These are phyloP conservation scores for Tephrocybe rancida DNA, from an alignment of 768 basidiomycete genomes.

Conservation along the genomic window DNA sequence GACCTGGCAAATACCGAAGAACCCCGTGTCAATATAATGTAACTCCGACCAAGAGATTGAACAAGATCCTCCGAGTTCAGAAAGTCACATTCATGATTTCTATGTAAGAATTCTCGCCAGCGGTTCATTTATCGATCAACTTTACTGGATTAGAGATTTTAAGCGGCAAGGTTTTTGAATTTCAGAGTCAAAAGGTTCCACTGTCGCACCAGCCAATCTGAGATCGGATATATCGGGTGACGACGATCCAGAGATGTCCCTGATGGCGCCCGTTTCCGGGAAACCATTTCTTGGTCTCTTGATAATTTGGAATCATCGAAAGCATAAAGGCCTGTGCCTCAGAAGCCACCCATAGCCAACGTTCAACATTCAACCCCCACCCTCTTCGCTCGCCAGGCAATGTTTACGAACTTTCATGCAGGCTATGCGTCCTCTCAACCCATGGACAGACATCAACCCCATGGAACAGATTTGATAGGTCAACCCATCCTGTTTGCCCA, in stretches of 20 bases:
- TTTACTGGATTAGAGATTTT: too few species aligned
- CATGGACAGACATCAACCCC: slow-evolving; percentile 16
- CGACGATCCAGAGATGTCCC: slow-evolving; percentile 5
- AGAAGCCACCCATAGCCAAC: not conserved
- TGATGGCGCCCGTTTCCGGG: slow-evolving; percentile 17
- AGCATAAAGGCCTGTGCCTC: slow-evolving; percentile 15
- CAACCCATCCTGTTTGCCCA: slow-evolving; percentile 54
- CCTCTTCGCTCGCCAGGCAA: slow-evolving; percentile 1
- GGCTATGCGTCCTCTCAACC: slow-evolving; percentile 9
- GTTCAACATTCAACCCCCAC: not conserved
- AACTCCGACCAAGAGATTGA: too few species aligned
- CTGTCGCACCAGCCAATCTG: too few species aligned
- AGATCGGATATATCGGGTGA: slow-evolving; percentile 14
- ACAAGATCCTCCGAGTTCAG: too few species aligned
- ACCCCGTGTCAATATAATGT: too few species aligned
- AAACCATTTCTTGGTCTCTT: slow-evolving; percentile 7
- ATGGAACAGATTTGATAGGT: slow-evolving; percentile 39
- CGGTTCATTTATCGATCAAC: too few species aligned
- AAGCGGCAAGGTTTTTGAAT: too few species aligned
- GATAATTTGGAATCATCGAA: not conserved
- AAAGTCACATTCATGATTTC: too few species aligned
- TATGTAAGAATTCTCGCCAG: too few species aligned
- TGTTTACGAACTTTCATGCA: slow-evolving; percentile 18
- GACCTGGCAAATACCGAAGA: too few species aligned
- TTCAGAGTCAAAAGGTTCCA: too few species aligned